Evolutionary conservation across 2,329 filamentous ascomycete genomes (phyloP), one percentile per base, ranked within the genome.

Genomic region (Coleophoma crateriformis): DNA sequence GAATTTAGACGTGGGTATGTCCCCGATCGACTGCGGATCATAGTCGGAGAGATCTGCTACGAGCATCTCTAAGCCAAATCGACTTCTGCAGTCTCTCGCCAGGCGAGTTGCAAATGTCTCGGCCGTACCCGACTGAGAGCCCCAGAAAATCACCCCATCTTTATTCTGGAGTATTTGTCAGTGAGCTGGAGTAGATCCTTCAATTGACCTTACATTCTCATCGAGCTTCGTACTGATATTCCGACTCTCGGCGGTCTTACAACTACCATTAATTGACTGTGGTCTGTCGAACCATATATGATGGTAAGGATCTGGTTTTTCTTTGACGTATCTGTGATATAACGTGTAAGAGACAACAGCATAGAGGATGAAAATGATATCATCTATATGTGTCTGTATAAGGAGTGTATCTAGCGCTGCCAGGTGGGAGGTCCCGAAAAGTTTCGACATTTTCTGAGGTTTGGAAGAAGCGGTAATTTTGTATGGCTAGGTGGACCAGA

Each of bases 241-340:
- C 39, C 73, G 67, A 0, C 73, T 76, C 33, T 66, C 64, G 45
- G 65, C 65, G 11, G 8, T 37, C 10, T 46, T 48, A 14, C 27
- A 13, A 7, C 22, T 49, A 12, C 11, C 8, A 7, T 27, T 4
- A 27, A 27, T 7, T 27, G 27, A 53, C 52, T 76, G 76, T 15
- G 76, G 76, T 35, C 69, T 67, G 54, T 78, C 71, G 46, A 71
- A 80, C 58, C 67, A 73, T 22, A 77, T 63, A 55, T 76, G 64
- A 39, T 69, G 57, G 50, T 76, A 69, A 6, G 75, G 75, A 53
- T 79, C 75, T 10, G 74, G 70, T 38, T 66, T 72, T 47, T 78
- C 73, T 72, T 74, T 77, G 17, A 68, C 53, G 38, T 66, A 64
- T 3, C 71, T 71, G 3, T 67, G 65, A 54, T 71, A 77, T 1